Evolutionary conservation across 2,329 filamentous ascomycete species (phyloP), one percentile per base, ranked within the genome.

Genomic region (Beauveria rudraprayagi): DNA sequence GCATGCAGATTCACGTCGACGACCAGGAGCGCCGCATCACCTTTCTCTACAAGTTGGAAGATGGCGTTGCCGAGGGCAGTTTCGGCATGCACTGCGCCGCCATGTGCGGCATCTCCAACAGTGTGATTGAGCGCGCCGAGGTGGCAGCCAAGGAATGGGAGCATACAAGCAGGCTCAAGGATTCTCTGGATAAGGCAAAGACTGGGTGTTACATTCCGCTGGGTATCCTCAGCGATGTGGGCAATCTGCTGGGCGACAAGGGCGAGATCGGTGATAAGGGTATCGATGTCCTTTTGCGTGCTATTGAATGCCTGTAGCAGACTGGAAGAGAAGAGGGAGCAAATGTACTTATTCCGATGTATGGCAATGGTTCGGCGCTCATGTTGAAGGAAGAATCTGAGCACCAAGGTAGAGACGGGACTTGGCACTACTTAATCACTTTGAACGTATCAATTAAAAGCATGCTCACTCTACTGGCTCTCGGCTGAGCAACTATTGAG

Each of bases 11-110:
- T 62, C 85, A 92, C 62, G 94, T 99, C 1, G 93, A 99, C 65
- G 90, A 94, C 5, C 83, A 82, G 52, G 83, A 91, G 62, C 84
- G 91, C 26, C 86, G 87, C n/a, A 87, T 99, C n/a, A 97, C 93
- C 0, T 99, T 99, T 76, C 73, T 99, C 60, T 99, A 99, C 77
- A 92, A 91, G 69, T 83, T 99, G 0, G 94, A 97, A 74, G 84
- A 91, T 16, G 94, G 94, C 1, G 91, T 97, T 10, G 94, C 94
- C 0, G 92, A 97, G 73, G 94, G 94, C 17, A 96, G 91, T 70
- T 99, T 97, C 70, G 94, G 94, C 68, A 99, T 99, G 94, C 94
- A 99, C 73, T 99, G 94, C 71, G 94, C 94, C 1, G 88, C 91
- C 63, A 99, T 99, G 94, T 99, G 94, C 68, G 94, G 94, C 1